These are phyloP conservation scores for Ustilago shanxiensis DNA, from an alignment of 1,284 basidiomycete genomes.

Conservation along the genomic window DNA sequence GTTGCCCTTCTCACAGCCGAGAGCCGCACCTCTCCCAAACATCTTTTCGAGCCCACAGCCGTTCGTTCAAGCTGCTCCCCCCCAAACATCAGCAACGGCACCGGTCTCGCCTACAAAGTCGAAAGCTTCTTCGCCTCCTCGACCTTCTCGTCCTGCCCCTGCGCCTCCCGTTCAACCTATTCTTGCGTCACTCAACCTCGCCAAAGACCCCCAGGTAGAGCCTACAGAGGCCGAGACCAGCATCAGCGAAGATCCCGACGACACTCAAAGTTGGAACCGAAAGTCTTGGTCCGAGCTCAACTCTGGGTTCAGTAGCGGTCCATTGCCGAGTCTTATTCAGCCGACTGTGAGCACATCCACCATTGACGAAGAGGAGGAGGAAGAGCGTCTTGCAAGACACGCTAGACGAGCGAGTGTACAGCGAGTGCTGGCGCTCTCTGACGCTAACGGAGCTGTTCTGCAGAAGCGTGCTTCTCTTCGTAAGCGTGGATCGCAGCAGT, in stretches of 20 bases:
- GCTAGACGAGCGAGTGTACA: constrained; percentile 35
- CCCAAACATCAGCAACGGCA: not conserved
- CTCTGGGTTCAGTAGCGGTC: constrained; percentile 6
- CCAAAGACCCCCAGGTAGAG: not conserved
- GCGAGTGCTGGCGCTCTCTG: constrained; percentile 29
- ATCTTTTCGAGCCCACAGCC: not conserved
- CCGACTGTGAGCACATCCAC: constrained; percentile 5
- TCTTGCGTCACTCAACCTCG: not conserved
- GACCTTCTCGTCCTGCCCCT: constrained; percentile 21
- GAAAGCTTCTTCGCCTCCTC: constrained; percentile 13
- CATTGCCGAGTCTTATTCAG: constrained; percentile 28
- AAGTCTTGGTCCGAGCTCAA: constrained; percentile 27
- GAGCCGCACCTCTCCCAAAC: constrained; percentile 19
- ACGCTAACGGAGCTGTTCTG: constrained; percentile 13
- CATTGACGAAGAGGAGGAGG: constrained; percentile 3
- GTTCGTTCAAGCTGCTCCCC: not conserved
- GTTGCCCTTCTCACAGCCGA: constrained; percentile 12
- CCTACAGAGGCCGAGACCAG: constrained; percentile 11
- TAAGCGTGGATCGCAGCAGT: constrained; percentile 15
- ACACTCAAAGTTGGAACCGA: constrained; percentile 18
- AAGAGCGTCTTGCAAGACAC: not conserved
- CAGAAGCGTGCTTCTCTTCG: constrained; percentile 17
- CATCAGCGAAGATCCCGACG: constrained; percentile 22
- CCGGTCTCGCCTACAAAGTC: not conserved
- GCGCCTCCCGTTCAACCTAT: not conserved